A percentile compares a stretch with the other conserved stretches of the same genome.
These are phyloP conservation scores for Taphrina confusa DNA, from an alignment of 1,139 yeast genomes.

Conservation along the genomic window DNA sequence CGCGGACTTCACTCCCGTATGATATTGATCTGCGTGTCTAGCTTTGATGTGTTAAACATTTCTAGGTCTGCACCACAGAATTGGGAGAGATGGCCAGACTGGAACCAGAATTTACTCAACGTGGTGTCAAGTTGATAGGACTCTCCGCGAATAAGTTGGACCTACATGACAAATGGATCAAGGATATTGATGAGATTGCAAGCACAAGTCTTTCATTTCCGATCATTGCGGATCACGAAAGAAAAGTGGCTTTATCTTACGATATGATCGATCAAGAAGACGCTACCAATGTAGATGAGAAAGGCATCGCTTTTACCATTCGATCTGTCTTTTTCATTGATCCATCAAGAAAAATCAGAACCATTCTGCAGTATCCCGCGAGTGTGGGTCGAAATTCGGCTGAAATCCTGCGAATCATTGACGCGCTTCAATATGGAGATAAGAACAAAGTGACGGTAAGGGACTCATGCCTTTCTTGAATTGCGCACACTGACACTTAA, in stretches of 20 bases:
- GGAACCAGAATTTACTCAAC: slow-evolving; percentile 76
- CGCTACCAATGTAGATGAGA: slow-evolving; percentile 69
- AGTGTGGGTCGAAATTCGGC: slow-evolving; percentile 87
- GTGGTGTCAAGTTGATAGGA: slow-evolving; percentile 82
- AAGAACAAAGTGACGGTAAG: slow-evolving; percentile 66
- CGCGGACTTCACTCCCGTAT: slow-evolving; percentile 88
- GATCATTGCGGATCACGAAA: slow-evolving; percentile 78
- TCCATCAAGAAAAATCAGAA: slow-evolving; percentile 80
- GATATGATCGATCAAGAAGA: slow-evolving; percentile 93
- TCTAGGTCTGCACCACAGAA: slow-evolving; percentile 76
- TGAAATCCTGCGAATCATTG: slow-evolving; percentile 82
- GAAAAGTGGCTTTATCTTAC: slow-evolving; percentile 76
- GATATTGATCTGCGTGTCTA: too few species aligned
- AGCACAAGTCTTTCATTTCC: slow-evolving; percentile 74
- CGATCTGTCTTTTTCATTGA: slow-evolving; percentile 88
- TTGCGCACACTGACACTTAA: not conserved
- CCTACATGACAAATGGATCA: slow-evolving; percentile 77
- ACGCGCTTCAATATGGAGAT: slow-evolving; percentile 75
- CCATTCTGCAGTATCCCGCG: slow-evolving; percentile 83
- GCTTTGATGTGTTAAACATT: too few species aligned
- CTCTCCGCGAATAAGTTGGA: slow-evolving; percentile 77
- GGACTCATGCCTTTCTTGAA: not conserved
- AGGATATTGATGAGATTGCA: slow-evolving; percentile 79
- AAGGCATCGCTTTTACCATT: slow-evolving; percentile 69
- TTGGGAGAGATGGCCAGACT: slow-evolving; percentile 86